These are phyloP conservation scores for Sporisorium sorghi DNA, from an alignment of 1,284 basidiomycete species.

Conservation along the genomic window DNA sequence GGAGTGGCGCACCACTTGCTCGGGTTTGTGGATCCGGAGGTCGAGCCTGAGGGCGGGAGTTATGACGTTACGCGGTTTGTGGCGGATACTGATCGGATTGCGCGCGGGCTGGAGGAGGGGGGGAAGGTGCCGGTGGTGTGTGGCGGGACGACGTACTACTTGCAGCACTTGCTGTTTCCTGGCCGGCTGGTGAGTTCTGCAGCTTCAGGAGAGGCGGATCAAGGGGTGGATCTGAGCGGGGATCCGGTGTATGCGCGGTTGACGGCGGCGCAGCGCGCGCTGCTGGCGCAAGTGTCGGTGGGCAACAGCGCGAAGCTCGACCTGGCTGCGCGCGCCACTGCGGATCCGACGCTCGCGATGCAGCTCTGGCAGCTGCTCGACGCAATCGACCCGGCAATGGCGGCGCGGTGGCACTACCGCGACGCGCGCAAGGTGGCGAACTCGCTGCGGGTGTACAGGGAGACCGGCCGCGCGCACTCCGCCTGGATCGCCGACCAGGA, in stretches of 20 bases:
- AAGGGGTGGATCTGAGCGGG: constrained; percentile 7
- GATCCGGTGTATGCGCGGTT: constrained; percentile 7
- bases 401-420: constrained; percentile 91
- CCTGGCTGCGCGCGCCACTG: constrained; percentile 2
- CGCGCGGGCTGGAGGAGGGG: neutral
- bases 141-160: constrained; percentile 96
- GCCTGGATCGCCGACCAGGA: constrained; percentile 76
- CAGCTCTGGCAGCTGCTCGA: constrained; percentile 78
- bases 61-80: constrained; percentile 74
- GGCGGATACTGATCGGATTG: constrained; percentile 63
- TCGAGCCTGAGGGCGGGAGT: constrained; percentile 72
- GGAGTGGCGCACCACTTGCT: constrained; percentile 90
- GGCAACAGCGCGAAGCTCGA: constrained; percentile 14
- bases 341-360: constrained; percentile 51
- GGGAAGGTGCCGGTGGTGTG: constrained; percentile 84
- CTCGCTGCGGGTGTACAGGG: constrained; percentile 82
- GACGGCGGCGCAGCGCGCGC: neutral
- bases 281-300: constrained; percentile 12
- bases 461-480: constrained; percentile 78
- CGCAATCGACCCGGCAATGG: constrained; percentile 80
- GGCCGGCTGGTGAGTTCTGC: constrained; percentile 65
- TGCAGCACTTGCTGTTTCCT: constrained; percentile 81
- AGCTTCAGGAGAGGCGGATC: neutral
- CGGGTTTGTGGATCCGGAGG: constrained; percentile 83
- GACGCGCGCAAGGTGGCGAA: constrained; percentile 90